Base-by-base conservation (phyloP, 1,284 basidiomycete genomes). In the Pseudomicrostroma phylloplanum region DNA sequence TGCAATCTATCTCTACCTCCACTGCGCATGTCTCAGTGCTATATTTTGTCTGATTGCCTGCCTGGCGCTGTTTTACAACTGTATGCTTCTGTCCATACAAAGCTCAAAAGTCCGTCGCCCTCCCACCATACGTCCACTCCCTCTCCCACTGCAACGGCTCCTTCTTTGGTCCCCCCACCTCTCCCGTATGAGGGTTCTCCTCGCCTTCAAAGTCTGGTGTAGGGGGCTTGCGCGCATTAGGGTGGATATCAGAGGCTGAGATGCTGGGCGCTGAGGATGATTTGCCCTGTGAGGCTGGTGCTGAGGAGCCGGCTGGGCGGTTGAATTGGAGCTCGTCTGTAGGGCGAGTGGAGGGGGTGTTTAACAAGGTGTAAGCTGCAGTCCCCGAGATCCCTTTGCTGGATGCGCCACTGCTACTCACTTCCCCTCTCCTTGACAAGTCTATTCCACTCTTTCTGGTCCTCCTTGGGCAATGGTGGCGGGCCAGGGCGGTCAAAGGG, bases 81-180 rank as follows among this genome's bases (percentile, higher is more conserved):
- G 19, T 26, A 23, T 8, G n/a, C 53, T 55, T n/a, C n/a, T n/a
- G n/a, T n/a, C n/a, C n/a, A n/a, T n/a, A n/a, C n/a, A n/a, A n/a
- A 26, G 2, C 21, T 57, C 54, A 78, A 59, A 76, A 79, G 56
- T 79, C 77, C 17, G 73, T 74, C 0, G 76, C 74, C 25, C 78
- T 67, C 0, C 79, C 79, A 15, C 74, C 78, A 55, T 73, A 80
- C 1, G 72, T 71, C 78, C 78, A 80, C 51, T 80, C 79, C 53
- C 68, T 66, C 40, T 73, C 67, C 68, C 77, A 78, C 30, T 64
- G 75, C 60, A 85, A 79, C 19, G 84, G 84, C 69, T 85, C 84
- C 19, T 80, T 79, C 75, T 85, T 85, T 1, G 84, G 84, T 0
- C 84, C 84, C 0, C 84, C 84, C 8, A 81, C 68, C 69, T 85